Evolutionary conservation across 2,329 filamentous ascomycete species (phyloP), one percentile per base, ranked within the genome.

Genomic region (Chaetomiaceae sp.): DNA sequence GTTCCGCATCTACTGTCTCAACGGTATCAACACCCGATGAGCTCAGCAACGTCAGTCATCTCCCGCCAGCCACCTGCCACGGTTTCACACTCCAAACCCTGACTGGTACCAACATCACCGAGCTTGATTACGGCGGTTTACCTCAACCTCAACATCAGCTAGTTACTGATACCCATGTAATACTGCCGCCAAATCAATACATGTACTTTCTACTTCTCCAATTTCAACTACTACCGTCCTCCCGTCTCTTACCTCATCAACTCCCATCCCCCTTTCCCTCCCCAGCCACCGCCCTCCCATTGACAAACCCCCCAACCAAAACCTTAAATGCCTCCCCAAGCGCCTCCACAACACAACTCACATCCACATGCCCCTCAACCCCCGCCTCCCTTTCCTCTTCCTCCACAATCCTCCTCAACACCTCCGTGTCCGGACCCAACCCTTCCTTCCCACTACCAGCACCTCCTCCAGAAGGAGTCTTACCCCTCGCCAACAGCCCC

Each of bases 401-500:
- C 43, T 68, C 62, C 25, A 64, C 39, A 6, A 33, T n/a, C 43
- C 22, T 14, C 23, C 8, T 42, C 19, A 62, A 12, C 53, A 39
- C 31, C n/a, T 42, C 54, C 17, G 39, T 27, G 39, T 52, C 38
- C 43, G 33, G 23, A 12, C 23, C 34, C 46, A 19, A 15, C 17
- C 19, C 19, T 7, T 15, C 15, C 22, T 23, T 34, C 14, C n/a
- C 27, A 2, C 12, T 36, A 15, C 11, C 25, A 3, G 45, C 46
- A 38, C 15, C 14, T 25, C 69, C 29, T 1, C 40, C 71, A 1
- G n/a, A n/a, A n/a, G n/a, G n/a, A n/a, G 68, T 70, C 63, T 77
- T 80, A 5, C 76, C 76, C 63, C 69, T 68, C 6, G 71, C 69
- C 37, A 69, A 66, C 22, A 64, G 57, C 37, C 70, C 67, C 64